Evolutionary conservation across 495 filamentous ascomycete genomes (phyloP), one percentile per base, ranked within the genome.

Genomic region (Aspergillus heteromorphus): DNA sequence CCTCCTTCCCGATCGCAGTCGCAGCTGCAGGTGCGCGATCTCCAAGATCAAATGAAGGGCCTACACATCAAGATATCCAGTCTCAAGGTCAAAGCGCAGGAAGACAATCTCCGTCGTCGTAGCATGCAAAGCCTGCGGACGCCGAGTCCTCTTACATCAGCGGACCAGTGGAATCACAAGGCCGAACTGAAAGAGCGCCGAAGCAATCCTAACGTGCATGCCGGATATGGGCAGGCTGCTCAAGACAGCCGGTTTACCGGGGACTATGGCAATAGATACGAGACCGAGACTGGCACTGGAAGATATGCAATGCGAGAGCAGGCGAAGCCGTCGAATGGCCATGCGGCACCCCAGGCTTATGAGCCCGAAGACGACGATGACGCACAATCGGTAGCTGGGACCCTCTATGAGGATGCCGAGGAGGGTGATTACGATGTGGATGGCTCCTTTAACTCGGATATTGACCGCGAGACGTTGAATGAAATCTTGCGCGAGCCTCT

Each of bases 21-120:
- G 10, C 81, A 84, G 29, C 74, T 80, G 21, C 88, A 91, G 61
- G 90, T 95, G 70, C 82, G 87, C 20, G 88, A 89, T 63, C 76
- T 97, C 14, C 87, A 88, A 49, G 87, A 92, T 57, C 91, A 98
- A 72, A 93, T 97, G 87, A 86, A 92, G 59, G 91, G 91, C 58
- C 74, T 98, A 20, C 91, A 92, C 61, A 93, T 92, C 48, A 89
- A 91, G 59, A 89, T 98, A 18, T 95, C 92, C 4, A 87, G 78
- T 10, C 71, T 98, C 29, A 84, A 92, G 55, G 83, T 91, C 58
- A 87, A 91, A 65, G 86, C 87, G 5, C 82, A 88, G 45, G 88
- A 88, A 55, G 93, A 97, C 60, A 88, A 80, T 55, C 69, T 96
- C 57, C 87, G 88, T 57, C 80, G 93, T 40, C 83, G 87, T 45